Evolutionary conservation across 2,329 filamentous ascomycete species (phyloP).

Genomic region (Aspergillus caelatus): DNA sequence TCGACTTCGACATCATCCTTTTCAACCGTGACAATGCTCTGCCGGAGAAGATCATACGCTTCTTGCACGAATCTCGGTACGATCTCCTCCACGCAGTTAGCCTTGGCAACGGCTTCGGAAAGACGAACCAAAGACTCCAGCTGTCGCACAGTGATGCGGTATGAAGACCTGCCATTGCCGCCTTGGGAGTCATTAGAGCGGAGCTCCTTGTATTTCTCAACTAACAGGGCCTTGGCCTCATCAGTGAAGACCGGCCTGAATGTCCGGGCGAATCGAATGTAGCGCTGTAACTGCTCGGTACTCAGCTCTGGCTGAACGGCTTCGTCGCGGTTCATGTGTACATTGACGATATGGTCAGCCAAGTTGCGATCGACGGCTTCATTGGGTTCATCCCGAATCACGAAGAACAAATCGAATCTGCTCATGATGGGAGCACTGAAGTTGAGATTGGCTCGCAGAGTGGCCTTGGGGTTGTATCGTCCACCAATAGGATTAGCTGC

Average conservation of each 20-base stretch:
- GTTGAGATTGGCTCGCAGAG: conserved; percentile 92
- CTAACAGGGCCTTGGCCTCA: conserved; percentile 81
- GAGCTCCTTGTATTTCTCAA: conserved; percentile 93
- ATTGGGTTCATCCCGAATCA: conserved; percentile 95
- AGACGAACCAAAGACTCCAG: conserved; percentile 94
- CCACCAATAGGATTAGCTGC: conserved; percentile 95
- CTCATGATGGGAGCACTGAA: conserved; percentile 99
- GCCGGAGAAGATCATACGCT: conserved; percentile 85
- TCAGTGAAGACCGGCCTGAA: conserved; percentile 92
- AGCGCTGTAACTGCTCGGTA: conserved; percentile 93
- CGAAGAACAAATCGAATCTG: conserved; percentile 98
- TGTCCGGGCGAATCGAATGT: conserved; percentile 93
- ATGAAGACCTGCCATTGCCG: conserved; percentile 90
- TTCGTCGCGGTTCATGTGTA: conserved; percentile 90
- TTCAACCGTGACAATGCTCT: conserved; percentile 96
- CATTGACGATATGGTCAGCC: conserved; percentile 89
- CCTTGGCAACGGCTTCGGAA: conserved; percentile 96
- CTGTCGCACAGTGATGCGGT: conserved; percentile 95
- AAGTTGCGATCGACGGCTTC: conserved; percentile 87
- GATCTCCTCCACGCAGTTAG: conserved; percentile 92
- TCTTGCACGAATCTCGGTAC: conserved; percentile 83
- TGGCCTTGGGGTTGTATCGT: conserved; percentile 92
- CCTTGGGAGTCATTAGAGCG: conserved; percentile 91
- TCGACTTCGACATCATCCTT: conserved; percentile 94
- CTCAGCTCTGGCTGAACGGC: conserved; percentile 91